phyloP scores from a whole-genome alignment of 2,329 filamentous ascomycete genomes.

The Sporothrix protearum region DNA sequence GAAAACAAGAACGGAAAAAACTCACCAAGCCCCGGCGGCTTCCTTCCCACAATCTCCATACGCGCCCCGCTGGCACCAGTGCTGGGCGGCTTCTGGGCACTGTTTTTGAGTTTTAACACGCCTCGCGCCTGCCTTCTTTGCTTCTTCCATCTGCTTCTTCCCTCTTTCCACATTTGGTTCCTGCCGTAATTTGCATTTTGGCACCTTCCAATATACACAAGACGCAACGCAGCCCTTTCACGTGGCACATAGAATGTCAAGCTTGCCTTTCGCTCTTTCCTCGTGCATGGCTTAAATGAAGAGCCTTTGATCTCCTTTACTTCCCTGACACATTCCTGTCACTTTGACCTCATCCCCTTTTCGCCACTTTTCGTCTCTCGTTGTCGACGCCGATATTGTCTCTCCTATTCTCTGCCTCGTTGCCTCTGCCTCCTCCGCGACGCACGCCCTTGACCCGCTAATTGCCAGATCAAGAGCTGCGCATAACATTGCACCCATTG shows the following conservation, averaged over 20 bases:
- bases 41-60: background rate
- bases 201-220: slow-evolving; percentile 6
- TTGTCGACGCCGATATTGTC: background rate
- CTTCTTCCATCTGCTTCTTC: slow-evolving; percentile 10
- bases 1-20: background rate
- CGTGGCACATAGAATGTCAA: slow-evolving; percentile 13
- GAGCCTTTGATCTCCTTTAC: background rate
- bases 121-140: background rate
- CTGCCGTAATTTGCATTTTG: background rate
- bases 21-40: background rate
- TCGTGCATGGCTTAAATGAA: slow-evolving; percentile 10
- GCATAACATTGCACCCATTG: slow-evolving; percentile 12
- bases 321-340: background rate
- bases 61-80: background rate
- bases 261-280: slow-evolving; percentile 5
- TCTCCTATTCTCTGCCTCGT: background rate
- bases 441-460: background rate
- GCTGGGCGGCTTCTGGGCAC: background rate
- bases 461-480: slow-evolving; percentile 14
- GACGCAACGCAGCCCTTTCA: slow-evolving; percentile 10
- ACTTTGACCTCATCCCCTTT: background rate
- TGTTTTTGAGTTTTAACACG: background rate
- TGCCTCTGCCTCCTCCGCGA: background rate
- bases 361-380: background rate
- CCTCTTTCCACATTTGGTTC: slow-evolving; percentile 18